A percentile compares a stretch with the other conserved stretches of the same genome.
Conservation (phyloP, 495 filamentous ascomycete genomes). For the Hyphodiscus hymeniophilus region DNA sequence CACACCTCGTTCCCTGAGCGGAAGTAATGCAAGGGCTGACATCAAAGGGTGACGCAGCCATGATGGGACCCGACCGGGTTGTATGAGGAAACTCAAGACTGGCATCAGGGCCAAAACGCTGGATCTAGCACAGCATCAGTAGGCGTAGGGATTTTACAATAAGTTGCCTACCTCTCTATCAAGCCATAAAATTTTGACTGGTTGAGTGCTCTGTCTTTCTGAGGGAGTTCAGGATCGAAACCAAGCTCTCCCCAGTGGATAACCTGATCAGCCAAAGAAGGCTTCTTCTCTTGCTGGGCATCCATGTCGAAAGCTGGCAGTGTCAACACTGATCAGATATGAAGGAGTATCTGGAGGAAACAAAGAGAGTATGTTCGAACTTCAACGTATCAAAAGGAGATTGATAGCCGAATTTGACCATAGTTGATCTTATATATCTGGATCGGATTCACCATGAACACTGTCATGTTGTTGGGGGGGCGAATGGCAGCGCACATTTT, state of each 20-base stretch:
- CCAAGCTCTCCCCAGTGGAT: conserved; percentile 18
- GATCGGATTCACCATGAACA: too few species aligned
- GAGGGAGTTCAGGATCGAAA: conserved; percentile 19
- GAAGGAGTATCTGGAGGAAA: too few species aligned
- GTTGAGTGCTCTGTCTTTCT: conserved; percentile 5
- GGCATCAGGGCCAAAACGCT: conserved; percentile 34
- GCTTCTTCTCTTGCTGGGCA: neutral
- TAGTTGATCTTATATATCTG: too few species aligned
- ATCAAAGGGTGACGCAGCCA: conserved; percentile 46
- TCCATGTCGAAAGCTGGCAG: conserved; percentile 9
- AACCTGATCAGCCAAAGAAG: conserved; percentile 17
- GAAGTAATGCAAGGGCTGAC: conserved; percentile 50
- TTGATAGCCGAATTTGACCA: too few species aligned
- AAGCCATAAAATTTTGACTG: conserved; percentile 11
- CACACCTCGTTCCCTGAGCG: conserved; percentile 58
- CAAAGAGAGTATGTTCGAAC: neutral
- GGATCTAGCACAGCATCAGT: conserved; percentile 29
- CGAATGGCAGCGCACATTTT: neutral
- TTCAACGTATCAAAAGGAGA: neutral
- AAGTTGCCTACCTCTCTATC: conserved; percentile 15
- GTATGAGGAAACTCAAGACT: conserved; percentile 37
- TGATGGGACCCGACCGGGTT: conserved; percentile 32
- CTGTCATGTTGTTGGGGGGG: neutral
- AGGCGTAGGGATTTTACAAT: conserved; percentile 1
- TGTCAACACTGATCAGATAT: too few species aligned